Percentiles rank a stretch among this genome's conserved stretches.
phyloP scores from a whole-genome alignment of 495 filamentous ascomycete genomes.

The Arthonia radiata region DNA sequence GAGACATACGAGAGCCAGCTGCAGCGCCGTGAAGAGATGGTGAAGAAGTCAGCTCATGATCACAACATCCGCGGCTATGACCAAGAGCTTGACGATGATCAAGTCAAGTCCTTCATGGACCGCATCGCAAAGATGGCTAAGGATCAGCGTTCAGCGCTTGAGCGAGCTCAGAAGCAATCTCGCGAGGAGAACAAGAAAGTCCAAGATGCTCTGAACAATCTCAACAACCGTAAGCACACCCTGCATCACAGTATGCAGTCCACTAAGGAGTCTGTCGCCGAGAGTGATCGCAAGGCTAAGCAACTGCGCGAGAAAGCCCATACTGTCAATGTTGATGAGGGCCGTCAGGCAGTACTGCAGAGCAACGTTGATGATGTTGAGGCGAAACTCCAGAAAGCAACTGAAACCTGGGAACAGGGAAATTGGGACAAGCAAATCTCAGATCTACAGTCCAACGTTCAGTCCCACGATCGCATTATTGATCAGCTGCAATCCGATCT shows the following conservation, averaged over 20 bases:
- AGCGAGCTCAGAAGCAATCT: slow-evolving; percentile 44
- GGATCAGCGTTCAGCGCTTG: slow-evolving; percentile 55
- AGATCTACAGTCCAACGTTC: slow-evolving; percentile 32
- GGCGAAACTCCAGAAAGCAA: slow-evolving; percentile 31
- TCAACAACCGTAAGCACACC: slow-evolving; percentile 40
- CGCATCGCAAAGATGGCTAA: slow-evolving; percentile 45
- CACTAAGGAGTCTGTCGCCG: slow-evolving; percentile 38
- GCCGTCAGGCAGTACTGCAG: slow-evolving; percentile 46
- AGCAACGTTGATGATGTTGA: slow-evolving; percentile 45
- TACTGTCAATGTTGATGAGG: slow-evolving; percentile 58
- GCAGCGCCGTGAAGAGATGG: slow-evolving; percentile 36
- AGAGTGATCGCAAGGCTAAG: slow-evolving; percentile 40
- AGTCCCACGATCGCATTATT: slow-evolving; percentile 39
- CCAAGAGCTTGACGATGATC: slow-evolving; percentile 43
- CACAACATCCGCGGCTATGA: slow-evolving; percentile 74
- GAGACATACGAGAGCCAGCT: slow-evolving; percentile 64
- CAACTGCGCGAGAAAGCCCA: slow-evolving; percentile 38
- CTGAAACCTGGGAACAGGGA: slow-evolving; percentile 29
- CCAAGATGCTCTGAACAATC: slow-evolving; percentile 37
- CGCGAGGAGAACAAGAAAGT: slow-evolving; percentile 42
- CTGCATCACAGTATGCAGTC: slow-evolving; percentile 44
- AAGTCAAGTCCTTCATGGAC: slow-evolving; percentile 52
- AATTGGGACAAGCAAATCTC: slow-evolving; percentile 46
- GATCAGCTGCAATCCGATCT: slow-evolving; percentile 49
- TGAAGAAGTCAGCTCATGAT: slow-evolving; percentile 51